Evolutionary conservation across 371 early-diverging fungal species (phyloP), one percentile per base, ranked within the genome.

Genomic region (Synchytrium microbalum): DNA sequence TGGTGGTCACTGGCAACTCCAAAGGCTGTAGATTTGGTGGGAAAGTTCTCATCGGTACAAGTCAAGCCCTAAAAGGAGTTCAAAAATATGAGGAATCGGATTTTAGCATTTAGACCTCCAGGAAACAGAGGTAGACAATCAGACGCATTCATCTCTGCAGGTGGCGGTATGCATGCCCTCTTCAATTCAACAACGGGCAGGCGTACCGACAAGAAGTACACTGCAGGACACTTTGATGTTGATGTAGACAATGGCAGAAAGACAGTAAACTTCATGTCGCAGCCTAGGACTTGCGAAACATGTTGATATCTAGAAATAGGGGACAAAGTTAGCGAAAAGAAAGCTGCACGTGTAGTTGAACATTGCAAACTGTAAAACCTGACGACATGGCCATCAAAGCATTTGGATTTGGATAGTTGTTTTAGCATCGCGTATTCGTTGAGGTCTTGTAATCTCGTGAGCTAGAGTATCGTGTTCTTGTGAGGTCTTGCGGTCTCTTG

Each of bases 21-120:
- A 51, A 86, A 66, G n/a, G 92, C 91, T 16, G 92, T 89, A 60
- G 87, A 83, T 75, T 93, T 93, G 68, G 83, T 83, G 54, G 87
- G 72, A 75, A 92, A 92, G 75, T 93, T 93, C 70, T 92, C 92
- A 67, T 92, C 88, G 26, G 77, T 85, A 71, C 87, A 87, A 0
- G 90, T 88, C 68, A 89, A 76, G 26, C 56, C 23, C 24, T 8
- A n/a, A 13, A 38, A 38, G 46, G 19, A 38, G 46, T 38, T 10
- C 19, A 38, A 10, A 19, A 38, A 5, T 38, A 38, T 19, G 46
- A 38, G 46, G 46, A 10, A 19, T 38, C 10, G 10, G 10, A 38
- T 38, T 5, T 38, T 19, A 38, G 46, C 24, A 24, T 55, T 55
- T 55, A 8, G 5, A n/a, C 51, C 13, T 14, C 14, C 51, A 14